Base-by-base conservation (phyloP, 805 yeast genomes). In the Wickerhamiella lipophila region DNA sequence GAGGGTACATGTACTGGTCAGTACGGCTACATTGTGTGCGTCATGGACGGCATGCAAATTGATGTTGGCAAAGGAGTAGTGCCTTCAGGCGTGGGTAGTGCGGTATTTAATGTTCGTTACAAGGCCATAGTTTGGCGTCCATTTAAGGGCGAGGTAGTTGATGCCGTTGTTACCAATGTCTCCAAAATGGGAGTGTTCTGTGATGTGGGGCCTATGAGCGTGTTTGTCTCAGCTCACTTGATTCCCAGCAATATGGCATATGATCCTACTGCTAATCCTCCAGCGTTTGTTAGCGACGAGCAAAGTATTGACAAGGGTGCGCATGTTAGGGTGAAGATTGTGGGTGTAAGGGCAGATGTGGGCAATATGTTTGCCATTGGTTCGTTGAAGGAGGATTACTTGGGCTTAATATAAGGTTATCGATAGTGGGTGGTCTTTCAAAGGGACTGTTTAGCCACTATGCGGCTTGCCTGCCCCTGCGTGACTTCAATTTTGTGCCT, bases 1-100 rank as follows among this genome's bases (percentile, higher is more conserved):
- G 98, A 92, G 68, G 98, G 98, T 22, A 87, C 97, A 1, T 92
- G 97, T 68, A 88, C 97, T 0, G 98, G 98, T 59, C 95, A 92
- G 66, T 92, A 92, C 70, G 98, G 98, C 12, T 92, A 92, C 65
- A 92, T 92, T 56, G 81, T 92, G 50, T 89, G 96, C 67, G 98
- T 92, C 40, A 72, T 92, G 62, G 97, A 92, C 62, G 85, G 94
- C 56, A 86, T 85, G 82, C 77, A 81, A 56, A 86, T 92, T 50
- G 96, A 92, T 61, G 94, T 92, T 30, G 98, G 96, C 43, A 81
- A 86, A 58, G 98, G 98, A 16, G 73, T 83, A 57, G 84, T 92
- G 54, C 75, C 92, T 40, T 95, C 97, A 2, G 81, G 88, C 21
- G 79, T 81, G 50, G 98, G 98, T 1, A 80, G 87, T 59, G 97